Percentiles rank a stretch among this genome's conserved stretches.
phyloP scores from a whole-genome alignment of 2,329 filamentous ascomycete species.

The Aspergillus bombycis region DNA sequence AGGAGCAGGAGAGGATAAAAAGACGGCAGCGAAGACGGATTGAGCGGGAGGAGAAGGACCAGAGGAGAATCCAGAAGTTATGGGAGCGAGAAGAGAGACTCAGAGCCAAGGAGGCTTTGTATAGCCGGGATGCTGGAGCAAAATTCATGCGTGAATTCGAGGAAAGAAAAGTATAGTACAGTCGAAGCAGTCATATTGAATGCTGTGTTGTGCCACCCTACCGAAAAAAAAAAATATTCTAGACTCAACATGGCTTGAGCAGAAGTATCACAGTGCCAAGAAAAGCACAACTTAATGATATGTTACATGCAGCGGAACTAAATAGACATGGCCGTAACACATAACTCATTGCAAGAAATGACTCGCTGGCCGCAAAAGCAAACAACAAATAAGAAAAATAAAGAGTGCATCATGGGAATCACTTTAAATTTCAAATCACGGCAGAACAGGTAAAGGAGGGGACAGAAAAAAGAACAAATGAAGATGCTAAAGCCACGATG shows the following conservation, averaged over 20 bases:
- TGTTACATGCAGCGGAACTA: slow-evolving; percentile 7
- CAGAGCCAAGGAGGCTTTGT: slow-evolving; percentile 37
- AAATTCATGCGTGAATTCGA: slow-evolving; percentile 27
- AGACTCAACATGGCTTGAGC: neutral
- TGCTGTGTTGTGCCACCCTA: neutral
- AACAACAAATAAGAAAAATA: neutral
- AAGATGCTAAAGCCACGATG: slow-evolving; percentile 3
- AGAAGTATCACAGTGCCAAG: neutral
- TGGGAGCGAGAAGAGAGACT: slow-evolving; percentile 47
- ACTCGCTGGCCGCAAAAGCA: neutral
- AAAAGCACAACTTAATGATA: neutral
- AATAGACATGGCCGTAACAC: slow-evolving; percentile 3
- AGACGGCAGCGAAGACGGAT: slow-evolving; percentile 28
- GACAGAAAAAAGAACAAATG: slow-evolving; percentile 7
- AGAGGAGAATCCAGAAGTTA: slow-evolving; percentile 34
- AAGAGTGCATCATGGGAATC: slow-evolving; percentile 4
- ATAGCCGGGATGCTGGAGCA: slow-evolving; percentile 34
- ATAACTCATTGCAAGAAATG: slow-evolving; percentile 2
- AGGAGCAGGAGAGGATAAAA: slow-evolving; percentile 39
- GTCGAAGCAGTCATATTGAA: neutral
- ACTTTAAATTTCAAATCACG: neutral
- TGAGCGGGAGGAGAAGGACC: slow-evolving; percentile 43
- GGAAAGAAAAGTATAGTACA: slow-evolving; percentile 10
- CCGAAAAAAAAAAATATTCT: neutral
- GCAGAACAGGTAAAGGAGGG: neutral